Conservation (phyloP, 2,329 filamentous ascomycete genomes). For the Epichloe typhina region DNA sequence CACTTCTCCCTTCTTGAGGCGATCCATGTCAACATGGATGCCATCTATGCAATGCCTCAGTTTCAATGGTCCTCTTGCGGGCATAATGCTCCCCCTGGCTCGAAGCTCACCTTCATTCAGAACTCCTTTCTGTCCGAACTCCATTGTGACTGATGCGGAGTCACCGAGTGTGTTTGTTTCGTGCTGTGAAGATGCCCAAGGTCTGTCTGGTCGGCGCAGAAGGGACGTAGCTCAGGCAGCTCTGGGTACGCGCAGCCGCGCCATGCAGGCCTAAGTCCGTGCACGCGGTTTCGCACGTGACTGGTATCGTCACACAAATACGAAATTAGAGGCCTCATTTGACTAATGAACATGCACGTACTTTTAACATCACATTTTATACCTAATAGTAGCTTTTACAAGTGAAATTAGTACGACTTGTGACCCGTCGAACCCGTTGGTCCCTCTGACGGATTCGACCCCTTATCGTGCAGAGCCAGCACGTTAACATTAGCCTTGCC, state of each 20-base stretch:
- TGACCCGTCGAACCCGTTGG: too few species aligned
- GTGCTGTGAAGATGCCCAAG: conserved; percentile 1
- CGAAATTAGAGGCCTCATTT: background rate
- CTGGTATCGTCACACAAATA: background rate
- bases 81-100: background rate
- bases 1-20: conserved; percentile 96
- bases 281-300: conserved; percentile 14
- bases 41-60: conserved; percentile 54
- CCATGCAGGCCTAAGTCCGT: conserved; percentile 6
- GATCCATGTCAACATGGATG: conserved; percentile 98
- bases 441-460: too few species aligned
- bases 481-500: too few species aligned
- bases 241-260: conserved; percentile 30
- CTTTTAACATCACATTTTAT: too few species aligned
- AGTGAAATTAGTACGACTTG: too few species aligned
- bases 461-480: too few species aligned
- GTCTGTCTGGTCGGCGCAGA: conserved; percentile 11
- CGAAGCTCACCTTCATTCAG: conserved; percentile 45
- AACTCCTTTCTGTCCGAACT: conserved; percentile 48
- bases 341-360: background rate
- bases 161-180: too few species aligned
- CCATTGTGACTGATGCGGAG: conserved; percentile 29
- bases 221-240: conserved; percentile 32
- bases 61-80: background rate
- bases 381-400: too few species aligned